Percentiles rank a stretch among this genome's conserved stretches.
These are phyloP conservation scores for Kodamaea alishanica DNA, from an alignment of 1,139 yeast species.

Conservation along the genomic window DNA sequence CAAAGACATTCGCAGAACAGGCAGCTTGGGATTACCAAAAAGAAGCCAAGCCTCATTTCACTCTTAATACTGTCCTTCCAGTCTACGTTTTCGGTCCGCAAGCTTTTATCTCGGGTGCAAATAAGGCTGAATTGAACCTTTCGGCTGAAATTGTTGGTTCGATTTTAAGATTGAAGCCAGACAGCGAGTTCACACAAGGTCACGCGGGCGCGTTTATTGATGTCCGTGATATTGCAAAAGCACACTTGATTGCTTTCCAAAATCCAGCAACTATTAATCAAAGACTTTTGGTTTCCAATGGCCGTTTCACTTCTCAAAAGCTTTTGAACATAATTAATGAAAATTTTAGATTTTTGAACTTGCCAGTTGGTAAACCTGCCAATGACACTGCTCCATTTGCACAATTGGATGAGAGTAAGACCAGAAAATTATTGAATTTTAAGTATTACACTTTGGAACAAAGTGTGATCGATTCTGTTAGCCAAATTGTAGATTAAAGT, in stretches of 20 bases:
- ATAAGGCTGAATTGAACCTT: slow-evolving; percentile 15
- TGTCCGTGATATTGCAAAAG: slow-evolving; percentile 39
- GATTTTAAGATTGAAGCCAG: slow-evolving; percentile 20
- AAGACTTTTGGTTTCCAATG: slow-evolving; percentile 27
- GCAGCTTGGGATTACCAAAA: slow-evolving; percentile 44
- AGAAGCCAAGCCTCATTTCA: slow-evolving; percentile 16
- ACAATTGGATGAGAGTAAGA: slow-evolving; percentile 12
- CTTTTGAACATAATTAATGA: slow-evolving; percentile 27
- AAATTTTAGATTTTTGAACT: slow-evolving; percentile 3
- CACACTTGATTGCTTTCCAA: slow-evolving; percentile 32
- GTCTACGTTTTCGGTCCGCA: slow-evolving; percentile 29
- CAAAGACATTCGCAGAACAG: slow-evolving; percentile 38
- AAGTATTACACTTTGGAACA: slow-evolving; percentile 34
- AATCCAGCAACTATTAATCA: slow-evolving; percentile 22
- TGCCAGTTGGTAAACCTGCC: slow-evolving; percentile 4
- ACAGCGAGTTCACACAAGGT: slow-evolving; percentile 14
- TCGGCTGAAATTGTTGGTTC: slow-evolving; percentile 18
- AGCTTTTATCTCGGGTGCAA: slow-evolving; percentile 18
- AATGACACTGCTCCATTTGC: slow-evolving; percentile 1
- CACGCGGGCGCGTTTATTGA: slow-evolving; percentile 34
- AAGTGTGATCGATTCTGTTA: slow-evolving; percentile 39
- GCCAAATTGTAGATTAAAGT: slow-evolving; percentile 27
- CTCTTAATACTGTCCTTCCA: slow-evolving; percentile 17
- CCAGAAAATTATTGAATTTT: slow-evolving; percentile 35
- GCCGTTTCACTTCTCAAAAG: slow-evolving; percentile 30